A percentile compares a stretch with the other conserved stretches of the same genome.
phyloP scores from a whole-genome alignment of 371 early-diverging fungal genomes.

The Rhizopus delemar region DNA sequence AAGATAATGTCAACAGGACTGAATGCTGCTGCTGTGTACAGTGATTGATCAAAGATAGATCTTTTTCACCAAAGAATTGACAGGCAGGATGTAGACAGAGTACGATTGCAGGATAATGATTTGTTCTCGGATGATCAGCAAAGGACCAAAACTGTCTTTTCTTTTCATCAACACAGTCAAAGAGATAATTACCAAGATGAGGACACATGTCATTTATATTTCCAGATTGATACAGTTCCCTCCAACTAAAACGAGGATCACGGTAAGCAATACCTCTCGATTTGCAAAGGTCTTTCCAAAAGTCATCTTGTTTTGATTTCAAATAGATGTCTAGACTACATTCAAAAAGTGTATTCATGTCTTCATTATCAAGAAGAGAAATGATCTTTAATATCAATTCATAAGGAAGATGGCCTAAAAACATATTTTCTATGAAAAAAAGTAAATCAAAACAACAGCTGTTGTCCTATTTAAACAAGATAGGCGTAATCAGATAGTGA shows the following conservation, averaged over 20 bases:
- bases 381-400: constrained; percentile 9
- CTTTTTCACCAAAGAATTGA: constrained; percentile 7
- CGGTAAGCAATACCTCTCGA: constrained; percentile 13
- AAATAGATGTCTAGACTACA: not conserved
- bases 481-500: no score
- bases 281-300: constrained; percentile 20
- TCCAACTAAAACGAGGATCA: constrained; percentile 16
- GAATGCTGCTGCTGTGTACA: not conserved
- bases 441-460: no score
- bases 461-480: no score
- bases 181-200: not conserved
- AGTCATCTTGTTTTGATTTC: constrained; percentile 5
- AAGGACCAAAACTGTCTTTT: constrained; percentile 12
- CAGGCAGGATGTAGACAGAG: constrained; percentile 14
- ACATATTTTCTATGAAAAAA: not conserved
- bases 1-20: not conserved
- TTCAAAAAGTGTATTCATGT: not conserved
- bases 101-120: not conserved
- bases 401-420: constrained; percentile 5
- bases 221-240: constrained; percentile 10
- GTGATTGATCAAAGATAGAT: not conserved
- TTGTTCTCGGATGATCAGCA: not conserved
- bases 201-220: constrained; percentile 13
- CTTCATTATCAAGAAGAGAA: constrained; percentile 2
- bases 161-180: constrained; percentile 1